Conservation (phyloP, 1,284 basidiomycete species). For the Ceratobasidium sp. region DNA sequence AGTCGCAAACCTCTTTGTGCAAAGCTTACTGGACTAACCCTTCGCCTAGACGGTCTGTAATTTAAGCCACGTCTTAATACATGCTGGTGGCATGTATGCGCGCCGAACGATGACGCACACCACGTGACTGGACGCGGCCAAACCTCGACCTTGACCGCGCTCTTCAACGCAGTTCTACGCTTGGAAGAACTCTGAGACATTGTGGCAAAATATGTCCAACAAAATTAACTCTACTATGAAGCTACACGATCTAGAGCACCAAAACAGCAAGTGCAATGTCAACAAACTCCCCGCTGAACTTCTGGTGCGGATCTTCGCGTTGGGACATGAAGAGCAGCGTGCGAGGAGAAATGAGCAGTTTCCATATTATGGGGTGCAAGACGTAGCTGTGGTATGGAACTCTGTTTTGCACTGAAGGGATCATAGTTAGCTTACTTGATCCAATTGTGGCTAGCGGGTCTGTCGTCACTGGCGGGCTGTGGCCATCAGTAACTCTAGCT, state of each 20-base stretch:
- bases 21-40: too few relatives aligned
- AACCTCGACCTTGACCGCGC: too few relatives aligned
- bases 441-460: conserved; percentile 1
- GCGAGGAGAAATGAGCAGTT: not conserved
- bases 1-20: too few relatives aligned
- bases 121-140: too few relatives aligned
- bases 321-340: conserved; percentile 17
- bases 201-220: not conserved
- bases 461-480: conserved; percentile 25
- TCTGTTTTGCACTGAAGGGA: not conserved
- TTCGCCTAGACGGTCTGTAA: too few relatives aligned
- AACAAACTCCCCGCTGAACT: conserved; percentile 32
- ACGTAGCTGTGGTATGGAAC: not conserved
- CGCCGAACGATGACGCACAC: too few relatives aligned
- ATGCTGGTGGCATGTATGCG: too few relatives aligned
- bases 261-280: not conserved
- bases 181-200: too few relatives aligned
- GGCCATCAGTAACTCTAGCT: conserved; percentile 11
- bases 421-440: not conserved
- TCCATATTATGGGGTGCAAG: conserved; percentile 9
- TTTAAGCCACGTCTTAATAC: too few relatives aligned
- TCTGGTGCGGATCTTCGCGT: conserved; percentile 5
- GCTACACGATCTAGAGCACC: not conserved
- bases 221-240: not conserved
- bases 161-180: too few relatives aligned